phyloP scores from a whole-genome alignment of 345 rosid species.

The Euclidium syriacum region DNA sequence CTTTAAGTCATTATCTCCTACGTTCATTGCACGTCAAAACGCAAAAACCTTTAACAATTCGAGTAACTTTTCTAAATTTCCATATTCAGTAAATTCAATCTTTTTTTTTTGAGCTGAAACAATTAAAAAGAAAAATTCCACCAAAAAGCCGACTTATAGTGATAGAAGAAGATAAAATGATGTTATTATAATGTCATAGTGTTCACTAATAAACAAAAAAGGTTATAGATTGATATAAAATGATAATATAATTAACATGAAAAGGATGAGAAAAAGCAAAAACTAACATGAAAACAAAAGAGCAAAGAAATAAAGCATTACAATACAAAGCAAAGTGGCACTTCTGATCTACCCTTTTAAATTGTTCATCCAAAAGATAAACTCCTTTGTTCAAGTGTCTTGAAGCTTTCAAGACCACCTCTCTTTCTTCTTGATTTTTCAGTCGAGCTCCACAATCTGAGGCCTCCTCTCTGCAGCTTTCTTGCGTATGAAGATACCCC shows the following conservation, averaged over 20 bases:
- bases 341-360: conserved; percentile 1
- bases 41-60: too few relatives aligned
- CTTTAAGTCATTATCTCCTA: too few relatives aligned
- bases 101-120: too few relatives aligned
- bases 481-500: conserved; percentile 97
- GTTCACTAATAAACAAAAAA: neutral
- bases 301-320: too few relatives aligned
- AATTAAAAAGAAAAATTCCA: too few relatives aligned
- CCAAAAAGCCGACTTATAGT: too few relatives aligned
- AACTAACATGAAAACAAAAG: too few relatives aligned
- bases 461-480: conserved; percentile 90
- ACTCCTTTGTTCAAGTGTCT: neutral
- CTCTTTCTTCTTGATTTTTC: neutral
- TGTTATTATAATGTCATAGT: neutral
- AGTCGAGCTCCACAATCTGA: conserved; percentile 76
- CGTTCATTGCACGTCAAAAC: too few relatives aligned
- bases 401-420: neutral
- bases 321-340: conserved; percentile 7
- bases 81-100: too few relatives aligned
- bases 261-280: neutral
- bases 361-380: conserved; percentile 31
- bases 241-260: neutral
- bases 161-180: too few relatives aligned
- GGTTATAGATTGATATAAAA: neutral
- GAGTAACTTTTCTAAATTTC: too few relatives aligned